Conservation (phyloP, 2,329 filamentous ascomycete genomes). For the Beauveria asiatica region DNA sequence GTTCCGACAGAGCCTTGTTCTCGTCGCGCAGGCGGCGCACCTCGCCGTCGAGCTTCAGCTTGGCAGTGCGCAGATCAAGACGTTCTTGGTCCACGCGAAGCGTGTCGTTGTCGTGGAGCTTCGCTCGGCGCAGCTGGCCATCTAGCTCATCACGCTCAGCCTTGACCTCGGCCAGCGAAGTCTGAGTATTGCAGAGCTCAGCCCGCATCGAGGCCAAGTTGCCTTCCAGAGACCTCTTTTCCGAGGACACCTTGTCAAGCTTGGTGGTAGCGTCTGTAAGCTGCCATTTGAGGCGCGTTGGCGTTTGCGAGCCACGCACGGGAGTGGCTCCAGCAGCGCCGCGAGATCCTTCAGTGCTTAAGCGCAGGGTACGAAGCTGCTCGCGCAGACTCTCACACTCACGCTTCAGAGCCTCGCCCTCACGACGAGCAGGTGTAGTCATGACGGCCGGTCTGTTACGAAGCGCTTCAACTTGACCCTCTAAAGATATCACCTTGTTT, state of each 20-base stretch:
- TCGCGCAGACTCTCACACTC: constrained; percentile 22
- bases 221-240: constrained; percentile 57
- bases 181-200: constrained; percentile 51
- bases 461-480: constrained; percentile 59
- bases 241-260: constrained; percentile 45
- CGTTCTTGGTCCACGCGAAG: constrained; percentile 60
- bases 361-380: constrained; percentile 31
- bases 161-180: constrained; percentile 48
- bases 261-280: constrained; percentile 51
- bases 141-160: constrained; percentile 61
- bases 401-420: constrained; percentile 20
- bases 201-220: constrained; percentile 50
- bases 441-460: not conserved
- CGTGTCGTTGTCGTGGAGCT: constrained; percentile 48
- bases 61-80: constrained; percentile 58
- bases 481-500: constrained; percentile 58
- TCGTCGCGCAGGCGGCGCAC: constrained; percentile 57
- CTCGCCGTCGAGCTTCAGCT: constrained; percentile 59
- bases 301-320: constrained; percentile 30
- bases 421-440: constrained; percentile 4
- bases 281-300: constrained; percentile 46
- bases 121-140: constrained; percentile 46
- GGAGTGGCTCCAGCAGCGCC: constrained; percentile 17
- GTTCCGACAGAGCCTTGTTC: constrained; percentile 46
- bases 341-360: constrained; percentile 19